Conservation (phyloP, 139 green algal species). For the Coelastrella sp. region DNA sequence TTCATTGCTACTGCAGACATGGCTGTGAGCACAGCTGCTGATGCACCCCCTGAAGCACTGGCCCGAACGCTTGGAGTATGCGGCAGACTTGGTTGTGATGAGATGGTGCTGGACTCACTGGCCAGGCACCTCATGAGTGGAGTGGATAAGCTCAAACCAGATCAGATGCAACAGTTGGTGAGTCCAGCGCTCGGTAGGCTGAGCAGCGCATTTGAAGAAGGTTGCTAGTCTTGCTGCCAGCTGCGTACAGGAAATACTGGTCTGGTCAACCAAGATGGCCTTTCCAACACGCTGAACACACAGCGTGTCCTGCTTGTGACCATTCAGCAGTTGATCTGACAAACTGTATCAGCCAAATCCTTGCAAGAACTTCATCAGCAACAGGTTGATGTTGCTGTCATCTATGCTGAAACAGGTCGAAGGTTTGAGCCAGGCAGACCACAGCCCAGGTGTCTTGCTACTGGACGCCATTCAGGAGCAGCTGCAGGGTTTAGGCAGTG, state of each 20-base stretch:
- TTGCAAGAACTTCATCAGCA: neutral
- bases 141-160: conserved; percentile 11
- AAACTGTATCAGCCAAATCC: too few species aligned
- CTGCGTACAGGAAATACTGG: too few species aligned
- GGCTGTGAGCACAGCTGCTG: conserved; percentile 20
- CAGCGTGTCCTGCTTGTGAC: too few species aligned
- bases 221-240: too few species aligned
- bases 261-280: too few species aligned
- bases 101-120: conserved; percentile 38
- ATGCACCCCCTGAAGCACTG: neutral
- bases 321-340: neutral
- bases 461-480: conserved; percentile 31
- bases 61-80: neutral
- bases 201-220: too few species aligned
- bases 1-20: neutral
- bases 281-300: too few species aligned
- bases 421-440: conserved; percentile 25
- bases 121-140: conserved; percentile 11
- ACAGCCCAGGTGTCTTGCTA: conserved; percentile 34
- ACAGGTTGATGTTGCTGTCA: neutral
- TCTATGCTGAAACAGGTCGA: conserved; percentile 22
- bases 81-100: conserved; percentile 22
- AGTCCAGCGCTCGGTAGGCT: neutral
- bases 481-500: neutral
- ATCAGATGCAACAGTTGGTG: conserved; percentile 36